Percentiles rank a stretch among this genome's conserved stretches.
phyloP scores from a whole-genome alignment of 2,329 filamentous ascomycete species.

The Simplicillium sp. region DNA sequence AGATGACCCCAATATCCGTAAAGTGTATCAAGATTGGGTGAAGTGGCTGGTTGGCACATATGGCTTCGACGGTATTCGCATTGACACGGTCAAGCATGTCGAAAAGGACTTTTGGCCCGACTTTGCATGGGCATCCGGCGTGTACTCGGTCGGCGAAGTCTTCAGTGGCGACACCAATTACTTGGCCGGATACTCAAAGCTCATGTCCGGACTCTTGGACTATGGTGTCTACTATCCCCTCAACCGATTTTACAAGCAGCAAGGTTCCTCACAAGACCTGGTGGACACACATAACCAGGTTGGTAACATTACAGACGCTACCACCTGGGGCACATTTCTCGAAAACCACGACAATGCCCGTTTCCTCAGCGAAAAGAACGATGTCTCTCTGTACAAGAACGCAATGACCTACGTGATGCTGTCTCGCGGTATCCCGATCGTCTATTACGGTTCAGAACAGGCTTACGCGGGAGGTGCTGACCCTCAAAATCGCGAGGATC shows the following conservation, averaged over 20 bases:
- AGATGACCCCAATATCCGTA: conserved; percentile 34
- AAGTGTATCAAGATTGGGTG: conserved; percentile 50
- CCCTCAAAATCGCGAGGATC: conserved; percentile 44
- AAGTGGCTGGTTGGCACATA: conserved; percentile 47
- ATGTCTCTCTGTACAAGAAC: conserved; percentile 49
- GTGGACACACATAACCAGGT: conserved; percentile 27
- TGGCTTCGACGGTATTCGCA: conserved; percentile 50
- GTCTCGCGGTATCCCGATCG: conserved; percentile 50
- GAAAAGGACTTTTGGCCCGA: conserved; percentile 46
- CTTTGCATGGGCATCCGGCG: conserved; percentile 43
- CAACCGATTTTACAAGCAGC: conserved; percentile 27
- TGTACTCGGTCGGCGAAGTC: conserved; percentile 54
- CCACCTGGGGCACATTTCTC: conserved; percentile 39
- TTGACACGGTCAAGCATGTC: conserved; percentile 55
- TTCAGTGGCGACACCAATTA: conserved; percentile 42
- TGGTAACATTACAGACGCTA: conserved; percentile 30
- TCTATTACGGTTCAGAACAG: conserved; percentile 60
- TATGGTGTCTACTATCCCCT: conserved; percentile 42
- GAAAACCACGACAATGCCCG: conserved; percentile 52
- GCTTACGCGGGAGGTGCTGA: conserved; percentile 40
- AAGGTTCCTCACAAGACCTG: conserved; percentile 26
- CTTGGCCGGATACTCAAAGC: conserved; percentile 39
- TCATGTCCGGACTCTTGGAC: conserved; percentile 51
- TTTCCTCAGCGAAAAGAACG: conserved; percentile 40
- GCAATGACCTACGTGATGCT: conserved; percentile 53